Evolutionary conservation across 2,329 filamentous ascomycete species (phyloP), one percentile per base, ranked within the genome.

Genomic region (Colletotrichum phormii): DNA sequence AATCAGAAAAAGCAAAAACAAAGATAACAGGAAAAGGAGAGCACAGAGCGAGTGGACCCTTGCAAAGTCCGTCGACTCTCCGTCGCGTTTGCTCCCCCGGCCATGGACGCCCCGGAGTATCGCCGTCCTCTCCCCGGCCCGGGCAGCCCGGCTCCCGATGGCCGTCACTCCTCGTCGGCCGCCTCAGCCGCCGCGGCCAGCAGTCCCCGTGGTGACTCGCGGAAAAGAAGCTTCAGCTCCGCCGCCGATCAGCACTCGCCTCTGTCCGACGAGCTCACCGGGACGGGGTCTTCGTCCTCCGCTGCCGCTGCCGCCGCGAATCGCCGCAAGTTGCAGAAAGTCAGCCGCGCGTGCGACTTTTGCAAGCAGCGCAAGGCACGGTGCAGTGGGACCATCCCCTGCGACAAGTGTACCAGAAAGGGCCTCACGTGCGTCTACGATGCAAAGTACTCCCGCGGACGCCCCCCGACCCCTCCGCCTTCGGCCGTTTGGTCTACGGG

Each of bases 361-460:
- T 84, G 82, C 77, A 84, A 84, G 75, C 58, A 76, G n/a, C 79
- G 80, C 54, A 84, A 84, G 68, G 75, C 80, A 9, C 81, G 79
- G 76, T 84, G 82, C 73, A 82, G 77, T 9, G 82, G 82, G 0
- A 79, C 78, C 18, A 77, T 78, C 9, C 81, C 81, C 0, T 83
- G 81, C 62, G 75, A 75, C 11, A 81, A 79, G 61, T 82, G 81
- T 64, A 74, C 76, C 0, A 70, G 73, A 12, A 81, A 78, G 54
- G 77, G 77, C 0, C 61, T 76, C 24, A 57, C 58, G 3, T 82
- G 81, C 55, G 67, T 77, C 5, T 82, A 81, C 51, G 77, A 81
- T 37, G 77, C 79, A 13, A 78, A 76, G 53, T 82, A 82, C 55
- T 80, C 78, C 1, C 76, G 81, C 8, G 81, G 81, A 2, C 70